Percentiles rank a stretch among this genome's conserved stretches.
Conservation (phyloP, 345 rosid genomes). For the Camelina sativa region DNA sequence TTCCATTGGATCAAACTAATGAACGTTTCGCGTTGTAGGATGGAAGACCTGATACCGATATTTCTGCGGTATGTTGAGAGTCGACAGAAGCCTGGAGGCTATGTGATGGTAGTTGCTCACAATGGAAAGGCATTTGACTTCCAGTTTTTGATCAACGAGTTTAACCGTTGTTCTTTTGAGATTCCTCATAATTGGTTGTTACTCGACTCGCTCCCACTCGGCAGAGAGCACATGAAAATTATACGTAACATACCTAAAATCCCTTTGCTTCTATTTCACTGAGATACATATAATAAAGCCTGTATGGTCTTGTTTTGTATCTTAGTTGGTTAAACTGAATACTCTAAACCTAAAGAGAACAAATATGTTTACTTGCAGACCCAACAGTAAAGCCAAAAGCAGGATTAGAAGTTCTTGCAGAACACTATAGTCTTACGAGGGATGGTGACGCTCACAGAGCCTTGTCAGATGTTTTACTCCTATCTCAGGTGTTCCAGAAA, state of each 20-base stretch:
- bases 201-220: constrained; percentile 70
- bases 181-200: constrained; percentile 77
- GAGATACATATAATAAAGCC: neutral
- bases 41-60: constrained; percentile 82
- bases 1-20: constrained; percentile 25
- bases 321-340: neutral
- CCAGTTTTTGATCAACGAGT: constrained; percentile 71
- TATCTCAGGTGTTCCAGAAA: constrained; percentile 69
- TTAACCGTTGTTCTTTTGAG: constrained; percentile 63
- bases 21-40: constrained; percentile 51
- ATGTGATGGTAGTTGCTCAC: constrained; percentile 70
- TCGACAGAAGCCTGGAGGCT: constrained; percentile 82
- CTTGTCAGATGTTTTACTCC: constrained; percentile 70
- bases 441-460: constrained; percentile 85
- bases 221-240: constrained; percentile 63
- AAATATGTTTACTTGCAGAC: constrained; percentile 42
- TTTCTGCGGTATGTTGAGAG: constrained; percentile 66
- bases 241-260: constrained; percentile 49
- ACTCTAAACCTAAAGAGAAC: neutral
- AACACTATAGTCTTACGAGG: constrained; percentile 49
- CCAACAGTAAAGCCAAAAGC: constrained; percentile 41
- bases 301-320: neutral
- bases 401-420: constrained; percentile 55
- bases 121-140: constrained; percentile 82
- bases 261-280: constrained; percentile 7